A percentile compares a stretch with the other conserved stretches of the same genome.
These are phyloP conservation scores for Euphrasia arctica DNA, from an alignment of 305 asterid species.

Conservation along the genomic window DNA sequence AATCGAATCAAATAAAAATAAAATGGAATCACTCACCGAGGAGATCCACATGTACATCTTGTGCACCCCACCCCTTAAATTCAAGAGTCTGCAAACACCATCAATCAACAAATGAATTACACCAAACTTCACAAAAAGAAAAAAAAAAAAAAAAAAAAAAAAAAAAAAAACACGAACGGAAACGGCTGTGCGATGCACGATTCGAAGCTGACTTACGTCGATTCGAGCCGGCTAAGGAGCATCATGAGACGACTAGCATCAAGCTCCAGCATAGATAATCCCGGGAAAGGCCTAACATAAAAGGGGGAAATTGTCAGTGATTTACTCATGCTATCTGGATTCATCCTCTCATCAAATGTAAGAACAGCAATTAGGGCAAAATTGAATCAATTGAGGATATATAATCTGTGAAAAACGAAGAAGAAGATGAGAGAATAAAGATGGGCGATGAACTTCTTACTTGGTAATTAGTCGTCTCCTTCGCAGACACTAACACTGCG, in stretches of 20 bases:
- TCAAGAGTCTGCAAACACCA: neutral
- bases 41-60: neutral
- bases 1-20: neutral
- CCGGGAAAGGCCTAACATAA: slow-evolving; percentile 20
- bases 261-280: slow-evolving; percentile 36
- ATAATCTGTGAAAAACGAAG: neutral
- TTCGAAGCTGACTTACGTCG: slow-evolving; percentile 34
- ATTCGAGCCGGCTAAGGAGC: slow-evolving; percentile 42
- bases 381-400: neutral
- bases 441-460: neutral
- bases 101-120: neutral
- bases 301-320: slow-evolving; percentile 22
- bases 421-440: neutral
- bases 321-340: slow-evolving; percentile 5
- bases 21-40: neutral
- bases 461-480: neutral
- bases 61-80: neutral
- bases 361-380: neutral
- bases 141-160: neutral
- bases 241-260: slow-evolving; percentile 32
- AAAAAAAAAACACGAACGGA: too few species aligned
- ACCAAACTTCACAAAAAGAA: neutral
- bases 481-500: neutral
- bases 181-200: neutral
- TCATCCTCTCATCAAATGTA: slow-evolving; percentile 13